Base-by-base conservation (phyloP, 805 yeast genomes). In the Lipomyces yamanashiensis region DNA sequence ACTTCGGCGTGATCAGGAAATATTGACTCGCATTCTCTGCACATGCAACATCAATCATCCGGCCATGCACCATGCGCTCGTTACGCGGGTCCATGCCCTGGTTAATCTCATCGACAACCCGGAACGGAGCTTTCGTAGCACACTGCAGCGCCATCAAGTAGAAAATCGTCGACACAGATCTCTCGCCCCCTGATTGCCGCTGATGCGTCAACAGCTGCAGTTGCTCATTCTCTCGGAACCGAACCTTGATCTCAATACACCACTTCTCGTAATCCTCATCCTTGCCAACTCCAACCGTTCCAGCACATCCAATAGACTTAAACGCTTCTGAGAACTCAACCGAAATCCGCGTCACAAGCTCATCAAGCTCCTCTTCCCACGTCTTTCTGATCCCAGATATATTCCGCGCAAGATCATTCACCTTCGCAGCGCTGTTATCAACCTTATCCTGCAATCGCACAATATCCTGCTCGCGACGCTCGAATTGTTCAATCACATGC, bases 81-180 rank as follows among this genome's bases (percentile, higher is more conserved):
- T 95, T 95, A 64, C 84, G 84, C 12, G 96, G 89, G 77, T 95
- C 99, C 98, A 95, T 92, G 69, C 99, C 99, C 78, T 95, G 99
- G 74, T 95, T 95, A 67, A 95, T 96, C 79, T 95, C 99, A 77
- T 95, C 99, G 7, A 95, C 97, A 2, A 93, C 92, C 73, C 98
- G 81, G 72, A 95, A 91, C 9, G 99, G 98, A 0, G 97, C 90
- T 36, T 83, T 82, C 0, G 98, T 87, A 62, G 89, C 81, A 10
- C 92, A 93, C 77, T 95, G 99, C 67, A 95, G 79, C 0, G 98
- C 87, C 81, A 95, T 89, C 73, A 95, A 83, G 74, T 89, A 95
- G 58, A 92, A 84, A 1, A 93, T 93, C 0, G 98, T 95, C 0
- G 98, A 87, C 0, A 95, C 97, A 0, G 98, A 96, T 72, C 97